Base-by-base conservation (phyloP, 2,329 filamentous ascomycete genomes). In the Penicillium olsonii region DNA sequence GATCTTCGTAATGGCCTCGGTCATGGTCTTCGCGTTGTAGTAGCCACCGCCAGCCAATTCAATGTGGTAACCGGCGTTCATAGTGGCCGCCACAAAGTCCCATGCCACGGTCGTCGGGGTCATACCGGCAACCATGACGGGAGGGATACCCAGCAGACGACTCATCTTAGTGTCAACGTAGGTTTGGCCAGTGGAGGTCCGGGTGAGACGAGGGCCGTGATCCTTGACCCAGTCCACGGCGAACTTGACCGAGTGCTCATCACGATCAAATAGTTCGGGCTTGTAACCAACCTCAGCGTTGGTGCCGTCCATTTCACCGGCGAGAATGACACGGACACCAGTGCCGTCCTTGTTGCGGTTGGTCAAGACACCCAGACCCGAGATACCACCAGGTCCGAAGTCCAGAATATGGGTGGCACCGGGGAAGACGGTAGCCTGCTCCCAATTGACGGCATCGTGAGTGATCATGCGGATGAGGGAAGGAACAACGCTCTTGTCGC, bases 341-440 rank as follows among this genome's bases (percentile, higher is more conserved):
- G 91, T 97, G 56, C 94, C 94, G 71, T 99, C 95, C 79, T 99
- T 99, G 82, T 97, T 99, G 64, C 94, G 90, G 80, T 95, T 97
- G 50, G 94, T 99, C 56, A 99, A 79, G 38, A 95, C 89, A 66
- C 94, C 95, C 18, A 99, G 85, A 57, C 95, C 95, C 19, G 94
- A 99, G 57, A 97, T 94, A 55, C 94, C 95, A 65, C 94, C 94
- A 18, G 94, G 94, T 39, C 95, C 94, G 63, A 99, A 97, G 75
- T 99, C 94, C 44, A 99, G 78, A 48, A 99, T 89, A 69, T 99
- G 94, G 3, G 92, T 96, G 17, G 94, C 94, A 18, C 84, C 81
- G 3, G 90, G 86, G 78, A 99, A 97, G 46, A 88, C 82, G 1
- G 94, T 99, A 1, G 94, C 92, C 69, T 87, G 87, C 75, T 97